These are phyloP conservation scores for Clarireedia hainanense DNA, from an alignment of 2,329 filamentous ascomycete genomes.

Conservation along the genomic window DNA sequence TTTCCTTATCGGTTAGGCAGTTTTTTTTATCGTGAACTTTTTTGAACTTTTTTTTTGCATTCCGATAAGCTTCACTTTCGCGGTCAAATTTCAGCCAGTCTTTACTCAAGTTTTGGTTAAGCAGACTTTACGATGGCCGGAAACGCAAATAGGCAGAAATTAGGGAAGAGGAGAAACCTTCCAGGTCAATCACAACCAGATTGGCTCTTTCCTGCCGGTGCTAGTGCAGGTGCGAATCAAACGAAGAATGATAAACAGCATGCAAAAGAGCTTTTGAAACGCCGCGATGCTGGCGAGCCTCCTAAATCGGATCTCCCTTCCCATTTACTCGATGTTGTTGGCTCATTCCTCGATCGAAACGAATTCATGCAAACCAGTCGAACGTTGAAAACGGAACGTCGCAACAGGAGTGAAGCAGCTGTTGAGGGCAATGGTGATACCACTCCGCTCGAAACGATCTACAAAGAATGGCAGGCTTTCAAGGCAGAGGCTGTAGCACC, in stretches of 20 bases:
- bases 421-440: conserved; percentile 39
- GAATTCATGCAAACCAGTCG: conserved; percentile 54
- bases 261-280: conserved; percentile 24
- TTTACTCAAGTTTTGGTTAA: background rate
- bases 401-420: conserved; percentile 29
- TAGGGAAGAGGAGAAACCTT: conserved; percentile 25
- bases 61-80: background rate
- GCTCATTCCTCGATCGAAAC: conserved; percentile 57
- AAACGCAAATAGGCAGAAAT: conserved; percentile 28
- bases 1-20: background rate
- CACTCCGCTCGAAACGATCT: conserved; percentile 30
- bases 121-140: conserved; percentile 15
- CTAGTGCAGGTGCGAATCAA: conserved; percentile 17
- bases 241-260: conserved; percentile 25
- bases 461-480: conserved; percentile 33
- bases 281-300: conserved; percentile 19
- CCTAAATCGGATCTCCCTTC: conserved; percentile 39
- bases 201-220: conserved; percentile 27
- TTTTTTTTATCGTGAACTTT: background rate
- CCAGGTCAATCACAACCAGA: conserved; percentile 22
- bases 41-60: background rate
- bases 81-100: background rate
- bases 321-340: conserved; percentile 59
- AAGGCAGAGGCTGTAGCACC: conserved; percentile 15
- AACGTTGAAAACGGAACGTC: conserved; percentile 55